Evolutionary conservation across 495 filamentous ascomycete species (phyloP).

Genomic region (Choiromyces venosus): DNA sequence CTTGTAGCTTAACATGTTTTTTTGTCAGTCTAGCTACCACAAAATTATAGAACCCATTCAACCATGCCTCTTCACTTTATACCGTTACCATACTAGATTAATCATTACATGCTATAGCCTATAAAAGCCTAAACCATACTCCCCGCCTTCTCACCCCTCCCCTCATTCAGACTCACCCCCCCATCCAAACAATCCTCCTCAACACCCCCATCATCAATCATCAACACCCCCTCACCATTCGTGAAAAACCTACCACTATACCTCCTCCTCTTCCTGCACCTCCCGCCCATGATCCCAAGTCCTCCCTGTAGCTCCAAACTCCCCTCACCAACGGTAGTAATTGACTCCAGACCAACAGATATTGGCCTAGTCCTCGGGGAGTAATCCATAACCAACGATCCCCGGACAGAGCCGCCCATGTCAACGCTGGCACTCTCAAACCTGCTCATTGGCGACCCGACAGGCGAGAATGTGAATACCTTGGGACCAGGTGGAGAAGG

Average conservation of each 20-base stretch:
- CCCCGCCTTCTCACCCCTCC: not conserved
- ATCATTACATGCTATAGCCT: not conserved
- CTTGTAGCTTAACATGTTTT: not conserved
- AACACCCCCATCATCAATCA: not conserved
- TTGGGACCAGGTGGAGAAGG: not conserved
- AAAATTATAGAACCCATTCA: not conserved
- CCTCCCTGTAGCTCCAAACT: not conserved
- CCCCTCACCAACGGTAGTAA: not conserved
- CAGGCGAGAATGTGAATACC: slow-evolving; percentile 14
- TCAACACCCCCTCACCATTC: not conserved
- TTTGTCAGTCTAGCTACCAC: not conserved
- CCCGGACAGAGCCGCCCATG: slow-evolving; percentile 1
- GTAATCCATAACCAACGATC: slow-evolving; percentile 11
- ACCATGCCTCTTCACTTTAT: not conserved
- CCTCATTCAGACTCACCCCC: slow-evolving; percentile 3
- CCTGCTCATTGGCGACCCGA: not conserved
- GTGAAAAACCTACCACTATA: slow-evolving; percentile 1
- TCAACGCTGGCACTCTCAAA: not conserved
- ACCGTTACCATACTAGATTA: not conserved
- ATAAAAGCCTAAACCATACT: slow-evolving; percentile 2
- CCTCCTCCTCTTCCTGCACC: not conserved
- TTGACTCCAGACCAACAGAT: slow-evolving; percentile 2
- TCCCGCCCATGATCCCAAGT: not conserved
- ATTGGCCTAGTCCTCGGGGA: slow-evolving; percentile 1
- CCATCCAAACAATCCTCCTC: not conserved